Conservation (phyloP, 805 yeast species). For the Phaffomyces opuntiae region DNA sequence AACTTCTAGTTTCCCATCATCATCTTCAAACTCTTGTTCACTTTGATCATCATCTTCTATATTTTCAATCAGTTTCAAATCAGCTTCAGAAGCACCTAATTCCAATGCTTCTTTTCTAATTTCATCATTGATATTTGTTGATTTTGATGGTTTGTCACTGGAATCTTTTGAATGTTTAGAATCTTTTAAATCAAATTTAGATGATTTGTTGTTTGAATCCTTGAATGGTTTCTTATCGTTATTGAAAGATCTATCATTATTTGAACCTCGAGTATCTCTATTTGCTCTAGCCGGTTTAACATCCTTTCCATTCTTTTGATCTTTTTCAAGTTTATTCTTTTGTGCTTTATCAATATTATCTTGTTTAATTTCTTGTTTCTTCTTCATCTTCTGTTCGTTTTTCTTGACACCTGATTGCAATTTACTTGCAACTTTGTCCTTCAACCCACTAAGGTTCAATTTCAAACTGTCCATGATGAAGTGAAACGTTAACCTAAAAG, state of each 20-base stretch:
- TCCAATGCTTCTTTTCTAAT: slow-evolving; percentile 70
- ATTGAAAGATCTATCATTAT: too few relatives aligned
- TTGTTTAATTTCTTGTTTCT: slow-evolving; percentile 13
- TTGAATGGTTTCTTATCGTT: neutral
- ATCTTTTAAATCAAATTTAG: neutral
- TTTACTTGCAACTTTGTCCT: slow-evolving; percentile 55
- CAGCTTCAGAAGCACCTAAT: slow-evolving; percentile 84
- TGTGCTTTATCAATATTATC: neutral
- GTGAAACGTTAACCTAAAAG: too few relatives aligned
- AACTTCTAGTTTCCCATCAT: slow-evolving; percentile 29
- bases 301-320: too few relatives aligned
- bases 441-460: slow-evolving; percentile 43
- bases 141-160: neutral
- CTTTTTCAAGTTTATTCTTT: slow-evolving; percentile 16
- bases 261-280: too few relatives aligned
- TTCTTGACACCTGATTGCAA: slow-evolving; percentile 26
- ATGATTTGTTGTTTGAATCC: neutral
- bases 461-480: slow-evolving; percentile 21
- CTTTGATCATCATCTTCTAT: slow-evolving; percentile 38
- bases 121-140: slow-evolving; percentile 12
- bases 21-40: slow-evolving; percentile 40
- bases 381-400: slow-evolving; percentile 16
- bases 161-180: neutral
- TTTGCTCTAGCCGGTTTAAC: too few relatives aligned
- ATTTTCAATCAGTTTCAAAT: slow-evolving; percentile 55